phyloP scores from a whole-genome alignment of 176 grass and related monocot species.

The Oryza brachyantha region DNA sequence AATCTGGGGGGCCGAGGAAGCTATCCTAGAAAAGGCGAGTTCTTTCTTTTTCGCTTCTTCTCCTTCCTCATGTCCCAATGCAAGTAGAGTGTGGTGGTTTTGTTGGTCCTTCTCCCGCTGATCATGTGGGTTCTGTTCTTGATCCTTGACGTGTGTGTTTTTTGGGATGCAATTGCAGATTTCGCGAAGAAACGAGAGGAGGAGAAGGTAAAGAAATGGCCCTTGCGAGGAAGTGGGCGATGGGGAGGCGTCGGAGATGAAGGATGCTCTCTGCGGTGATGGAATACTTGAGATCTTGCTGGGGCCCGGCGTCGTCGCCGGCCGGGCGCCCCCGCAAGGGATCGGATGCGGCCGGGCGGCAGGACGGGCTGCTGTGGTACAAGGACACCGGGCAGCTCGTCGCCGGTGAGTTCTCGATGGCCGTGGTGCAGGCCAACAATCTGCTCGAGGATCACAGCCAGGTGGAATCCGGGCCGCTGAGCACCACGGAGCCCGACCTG shows the following conservation, averaged over 20 bases:
- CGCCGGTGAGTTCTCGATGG: slow-evolving; percentile 82
- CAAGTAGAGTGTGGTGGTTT: slow-evolving; percentile 15
- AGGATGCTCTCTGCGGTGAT: slow-evolving; percentile 53
- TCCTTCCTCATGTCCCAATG: slow-evolving; percentile 31
- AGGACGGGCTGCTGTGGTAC: slow-evolving; percentile 82
- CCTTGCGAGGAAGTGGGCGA: slow-evolving; percentile 20
- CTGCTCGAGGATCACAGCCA: slow-evolving; percentile 85
- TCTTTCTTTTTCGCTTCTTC: slow-evolving; percentile 27
- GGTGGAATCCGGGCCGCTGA: slow-evolving; percentile 73
- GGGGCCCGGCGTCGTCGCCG: slow-evolving; percentile 51
- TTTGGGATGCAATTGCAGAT: slow-evolving; percentile 27
- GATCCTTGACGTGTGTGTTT: slow-evolving; percentile 20
- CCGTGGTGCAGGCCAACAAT: slow-evolving; percentile 87
- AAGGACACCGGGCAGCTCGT: slow-evolving; percentile 71
- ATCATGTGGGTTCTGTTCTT: slow-evolving; percentile 24
- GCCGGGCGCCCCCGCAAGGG: slow-evolving; percentile 29
- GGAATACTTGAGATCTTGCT: slow-evolving; percentile 76
- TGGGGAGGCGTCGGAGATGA: slow-evolving; percentile 55
- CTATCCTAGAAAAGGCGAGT: slow-evolving; percentile 39
- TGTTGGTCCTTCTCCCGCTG: slow-evolving; percentile 19
- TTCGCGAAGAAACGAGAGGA: not conserved
- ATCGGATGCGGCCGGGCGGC: slow-evolving; percentile 55
- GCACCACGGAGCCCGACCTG: slow-evolving; percentile 40
- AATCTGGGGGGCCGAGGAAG: slow-evolving; percentile 15
- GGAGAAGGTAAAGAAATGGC: not conserved